Base-by-base conservation (phyloP, 768 basidiomycete species). In the Hebeloma cylindrosporum region DNA sequence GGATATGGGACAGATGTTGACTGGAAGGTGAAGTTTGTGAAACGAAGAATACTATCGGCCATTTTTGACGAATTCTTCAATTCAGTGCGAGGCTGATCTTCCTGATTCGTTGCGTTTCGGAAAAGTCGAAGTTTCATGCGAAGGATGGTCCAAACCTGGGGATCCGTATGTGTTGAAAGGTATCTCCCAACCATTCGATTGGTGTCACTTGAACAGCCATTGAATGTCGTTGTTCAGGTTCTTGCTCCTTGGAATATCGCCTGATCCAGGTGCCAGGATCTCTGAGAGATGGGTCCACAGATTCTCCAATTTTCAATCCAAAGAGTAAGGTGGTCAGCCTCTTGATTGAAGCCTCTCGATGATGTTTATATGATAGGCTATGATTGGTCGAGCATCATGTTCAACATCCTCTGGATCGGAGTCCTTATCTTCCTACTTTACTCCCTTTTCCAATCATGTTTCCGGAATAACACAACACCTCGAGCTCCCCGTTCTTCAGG, bases 131-230 rank as follows among this genome's bases (percentile, higher is more conserved):
- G 77, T 97, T 1, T 84, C 82, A 13, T 97, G 94, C 56, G 94
- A 97, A 70, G 94, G 94, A 17, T 97, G 88, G 86, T 80, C 77
- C 28, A 69, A 74, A 23, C 79, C 90, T 3, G 92, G 89, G 0
- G 94, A 97, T 66, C 74, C 80, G 1, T 80, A 83, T 62, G 88
- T 97, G 10, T 64, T 95, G 50, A 89, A 91, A 72, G 93, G 93
- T 86, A 27, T n/a, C n/a, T n/a, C n/a, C 25, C 67, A 51, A 39
- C 16, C 29, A 20, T 18, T 30, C 28, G 13, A 16, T 20, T 31
- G 7, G 18, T 28, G 33, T 21, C 9, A 17, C 17, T 20, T 8
- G 2, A 13, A 28, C 9, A 17, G 26, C 18, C 20, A 31, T 27
- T 17, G 29, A 17, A 28, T 21, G 29, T 7, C 9, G 22, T 36